A percentile compares a stretch with the other conserved stretches of the same genome.
Conservation (phyloP, 805 yeast species). For the Lachancea mirantina region DNA sequence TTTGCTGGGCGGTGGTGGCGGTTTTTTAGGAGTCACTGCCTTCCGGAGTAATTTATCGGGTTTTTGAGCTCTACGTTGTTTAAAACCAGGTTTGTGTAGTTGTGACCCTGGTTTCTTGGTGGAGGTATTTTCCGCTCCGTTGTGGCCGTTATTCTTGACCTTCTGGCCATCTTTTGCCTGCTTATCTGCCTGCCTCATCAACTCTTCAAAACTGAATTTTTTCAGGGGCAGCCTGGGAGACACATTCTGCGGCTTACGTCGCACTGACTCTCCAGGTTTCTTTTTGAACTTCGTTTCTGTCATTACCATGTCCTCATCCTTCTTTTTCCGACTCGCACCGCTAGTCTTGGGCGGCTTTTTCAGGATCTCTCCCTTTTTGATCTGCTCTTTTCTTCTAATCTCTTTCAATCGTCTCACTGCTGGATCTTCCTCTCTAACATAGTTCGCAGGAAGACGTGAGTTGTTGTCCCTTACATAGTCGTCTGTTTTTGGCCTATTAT, state of each 20-base stretch:
- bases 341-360: constrained; percentile 1
- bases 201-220: constrained; percentile 46
- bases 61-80: not conserved
- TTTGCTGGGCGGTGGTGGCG: not conserved
- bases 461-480: constrained; percentile 10
- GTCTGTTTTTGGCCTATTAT: not conserved
- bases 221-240: constrained; percentile 25
- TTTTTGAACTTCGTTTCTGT: constrained; percentile 20
- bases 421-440: constrained; percentile 46
- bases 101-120: not conserved
- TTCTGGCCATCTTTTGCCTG: constrained; percentile 20
- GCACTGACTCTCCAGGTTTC: constrained; percentile 12
- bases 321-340: constrained; percentile 9
- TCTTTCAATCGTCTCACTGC: constrained; percentile 66
- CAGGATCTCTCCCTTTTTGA: constrained; percentile 27
- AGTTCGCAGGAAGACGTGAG: constrained; percentile 23
- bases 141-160: not conserved
- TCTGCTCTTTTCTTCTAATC: constrained; percentile 50
- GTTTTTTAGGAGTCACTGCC: not conserved
- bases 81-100: constrained; percentile 1
- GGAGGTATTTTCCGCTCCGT: not conserved
- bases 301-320: constrained; percentile 12
- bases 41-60: not conserved
- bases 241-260: constrained; percentile 6
- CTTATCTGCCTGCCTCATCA: constrained; percentile 50